Evolutionary conservation across 441 rosid species (phyloP).

Genomic region (Rhodomyrtus psidioides): DNA sequence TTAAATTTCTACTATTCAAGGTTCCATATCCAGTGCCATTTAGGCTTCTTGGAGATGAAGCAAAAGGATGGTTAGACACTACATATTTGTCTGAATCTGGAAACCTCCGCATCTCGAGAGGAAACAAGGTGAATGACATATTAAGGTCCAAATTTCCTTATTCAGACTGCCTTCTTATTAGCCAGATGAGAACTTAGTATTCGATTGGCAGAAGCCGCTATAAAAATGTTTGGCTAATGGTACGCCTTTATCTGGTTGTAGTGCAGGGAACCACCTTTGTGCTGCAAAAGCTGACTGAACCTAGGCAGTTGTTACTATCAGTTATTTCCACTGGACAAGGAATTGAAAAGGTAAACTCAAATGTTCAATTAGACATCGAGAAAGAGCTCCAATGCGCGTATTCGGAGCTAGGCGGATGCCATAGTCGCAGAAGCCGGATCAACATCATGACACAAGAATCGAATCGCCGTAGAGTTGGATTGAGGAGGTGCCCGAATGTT

Average conservation of each 20-base stretch:
- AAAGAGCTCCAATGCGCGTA: no score
- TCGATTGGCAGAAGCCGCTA: neutral
- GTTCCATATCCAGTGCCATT: constrained; percentile 97
- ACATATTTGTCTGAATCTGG: constrained; percentile 82
- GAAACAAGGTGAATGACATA: constrained; percentile 62
- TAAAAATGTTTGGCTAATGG: constrained; percentile 10
- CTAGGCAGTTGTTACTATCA: constrained; percentile 67
- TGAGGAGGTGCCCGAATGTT: neutral
- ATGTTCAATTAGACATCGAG: neutral
- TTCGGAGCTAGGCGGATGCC: no score
- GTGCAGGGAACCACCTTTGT: constrained; percentile 98
- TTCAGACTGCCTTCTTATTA: neutral
- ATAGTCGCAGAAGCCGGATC: no score
- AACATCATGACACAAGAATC: neutral
- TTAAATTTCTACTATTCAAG: constrained; percentile 78
- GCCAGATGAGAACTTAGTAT: neutral
- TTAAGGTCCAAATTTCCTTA: neutral
- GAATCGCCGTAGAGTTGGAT: neutral
- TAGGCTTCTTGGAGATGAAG: constrained; percentile 93
- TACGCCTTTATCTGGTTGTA: constrained; percentile 26
- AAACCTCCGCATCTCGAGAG: constrained; percentile 82
- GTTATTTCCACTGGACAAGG: constrained; percentile 49
- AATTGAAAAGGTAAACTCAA: constrained; percentile 44
- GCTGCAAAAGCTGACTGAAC: constrained; percentile 78
- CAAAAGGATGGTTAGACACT: constrained; percentile 89